These are phyloP conservation scores for Kondoa malvinella DNA, from an alignment of 768 basidiomycete genomes.

Conservation along the genomic window DNA sequence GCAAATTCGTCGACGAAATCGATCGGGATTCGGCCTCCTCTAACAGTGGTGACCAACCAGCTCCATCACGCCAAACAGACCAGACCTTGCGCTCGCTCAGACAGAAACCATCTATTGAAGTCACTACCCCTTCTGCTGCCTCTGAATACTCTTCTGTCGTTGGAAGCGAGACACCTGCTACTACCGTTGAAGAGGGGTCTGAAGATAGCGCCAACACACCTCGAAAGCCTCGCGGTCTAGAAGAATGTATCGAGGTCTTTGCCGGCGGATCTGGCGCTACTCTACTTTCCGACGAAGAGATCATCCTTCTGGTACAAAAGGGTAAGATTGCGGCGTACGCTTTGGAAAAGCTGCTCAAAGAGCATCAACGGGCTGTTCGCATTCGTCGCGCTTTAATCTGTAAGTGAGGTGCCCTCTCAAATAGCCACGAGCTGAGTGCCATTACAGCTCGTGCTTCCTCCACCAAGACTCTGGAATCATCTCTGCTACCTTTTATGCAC, in stretches of 20 bases:
- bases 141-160: slow-evolving; percentile 17
- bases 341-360: slow-evolving; percentile 81
- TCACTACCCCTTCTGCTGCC: slow-evolving; percentile 4
- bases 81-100: neutral
- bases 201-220: slow-evolving; percentile 12
- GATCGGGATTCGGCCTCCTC: neutral
- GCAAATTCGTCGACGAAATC: neutral
- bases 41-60: neutral
- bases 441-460: slow-evolving; percentile 57
- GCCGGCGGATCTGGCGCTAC: slow-evolving; percentile 35
- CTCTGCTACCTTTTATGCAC: slow-evolving; percentile 59
- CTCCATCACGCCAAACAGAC: no score
- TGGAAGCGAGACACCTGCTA: slow-evolving; percentile 19
- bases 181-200: slow-evolving; percentile 6
- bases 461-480: slow-evolving; percentile 67
- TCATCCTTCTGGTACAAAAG: slow-evolving; percentile 68
- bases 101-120: neutral
- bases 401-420: slow-evolving; percentile 39
- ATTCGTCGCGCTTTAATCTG: slow-evolving; percentile 79
- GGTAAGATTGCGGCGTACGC: slow-evolving; percentile 93
- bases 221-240: slow-evolving; percentile 32
- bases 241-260: slow-evolving; percentile 64
- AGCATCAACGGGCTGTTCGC: slow-evolving; percentile 67
- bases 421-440: slow-evolving; percentile 9
- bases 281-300: slow-evolving; percentile 69